Evolutionary conservation across 2,329 filamentous ascomycete species (phyloP).

Genomic region (Capronia coronata): DNA sequence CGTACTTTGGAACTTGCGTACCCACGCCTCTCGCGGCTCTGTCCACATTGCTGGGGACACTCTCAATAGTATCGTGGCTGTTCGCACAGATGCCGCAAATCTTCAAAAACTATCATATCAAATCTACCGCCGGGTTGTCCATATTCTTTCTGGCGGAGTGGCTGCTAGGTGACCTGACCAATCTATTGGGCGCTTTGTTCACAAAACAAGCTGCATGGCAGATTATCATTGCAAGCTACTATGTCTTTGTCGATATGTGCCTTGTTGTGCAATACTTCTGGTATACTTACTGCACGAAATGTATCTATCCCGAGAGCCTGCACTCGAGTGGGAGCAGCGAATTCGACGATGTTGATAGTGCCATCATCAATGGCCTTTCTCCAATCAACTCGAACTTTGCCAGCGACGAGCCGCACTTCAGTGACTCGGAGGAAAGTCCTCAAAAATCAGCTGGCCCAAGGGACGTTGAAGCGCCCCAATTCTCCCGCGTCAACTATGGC

Average conservation of each 20-base stretch:
- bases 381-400: slow-evolving; percentile 32
- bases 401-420: slow-evolving; percentile 8
- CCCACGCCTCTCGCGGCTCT: slow-evolving; percentile 57
- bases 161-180: slow-evolving; percentile 58
- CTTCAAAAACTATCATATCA: slow-evolving; percentile 59
- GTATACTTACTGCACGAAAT: slow-evolving; percentile 54
- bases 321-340: slow-evolving; percentile 28
- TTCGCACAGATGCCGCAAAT: slow-evolving; percentile 65
- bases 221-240: slow-evolving; percentile 58
- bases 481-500: slow-evolving; percentile 24
- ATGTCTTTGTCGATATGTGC: slow-evolving; percentile 58
- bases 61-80: slow-evolving; percentile 62
- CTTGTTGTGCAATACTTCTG: slow-evolving; percentile 60
- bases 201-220: slow-evolving; percentile 62
- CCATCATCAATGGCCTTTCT: slow-evolving; percentile 36
- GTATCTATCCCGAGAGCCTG: slow-evolving; percentile 35
- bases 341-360: slow-evolving; percentile 29
- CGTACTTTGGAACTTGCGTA: slow-evolving; percentile 55
- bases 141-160: slow-evolving; percentile 61
- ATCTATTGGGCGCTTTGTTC: slow-evolving; percentile 57
- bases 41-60: slow-evolving; percentile 54
- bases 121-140: slow-evolving; percentile 59
- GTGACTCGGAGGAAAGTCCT: slow-evolving; percentile 10
- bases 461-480: slow-evolving; percentile 18
- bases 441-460: slow-evolving; percentile 15